A percentile compares a stretch with the other conserved stretches of the same genome.
Conservation (phyloP, 179 eudicot species). For the Beta lomatogona region DNA sequence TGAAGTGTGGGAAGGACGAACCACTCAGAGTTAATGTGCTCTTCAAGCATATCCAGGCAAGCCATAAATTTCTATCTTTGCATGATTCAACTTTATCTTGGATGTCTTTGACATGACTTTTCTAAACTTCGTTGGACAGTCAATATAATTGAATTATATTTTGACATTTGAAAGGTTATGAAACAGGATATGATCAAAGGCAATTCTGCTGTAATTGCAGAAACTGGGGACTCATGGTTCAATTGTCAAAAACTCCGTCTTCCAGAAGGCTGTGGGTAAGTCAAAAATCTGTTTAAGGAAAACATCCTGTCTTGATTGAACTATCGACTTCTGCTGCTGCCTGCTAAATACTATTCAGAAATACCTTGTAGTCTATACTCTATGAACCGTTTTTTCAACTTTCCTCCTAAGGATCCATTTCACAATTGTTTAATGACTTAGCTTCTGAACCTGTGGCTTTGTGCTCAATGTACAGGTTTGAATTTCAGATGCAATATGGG, state of each 20-base stretch:
- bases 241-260: constrained; percentile 80
- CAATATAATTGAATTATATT: neutral
- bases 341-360: too few relatives aligned
- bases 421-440: too few relatives aligned
- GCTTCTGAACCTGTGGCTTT: neutral
- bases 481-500: constrained; percentile 89
- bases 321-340: neutral
- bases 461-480: constrained; percentile 44
- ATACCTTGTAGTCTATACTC: neutral
- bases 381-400: neutral
- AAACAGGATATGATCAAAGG: constrained; percentile 70
- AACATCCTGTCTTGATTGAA: neutral
- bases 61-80: neutral
- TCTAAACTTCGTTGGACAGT: neutral
- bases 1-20: constrained; percentile 53
- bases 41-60: constrained; percentile 79
- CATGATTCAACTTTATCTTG: neutral
- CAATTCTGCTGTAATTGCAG: constrained; percentile 69
- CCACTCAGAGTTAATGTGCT: constrained; percentile 76
- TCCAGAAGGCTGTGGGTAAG: constrained; percentile 85
- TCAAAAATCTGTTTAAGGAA: neutral
- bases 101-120: too few relatives aligned
- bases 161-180: constrained; percentile 16
- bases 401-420: too few relatives aligned
- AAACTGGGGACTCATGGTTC: constrained; percentile 91